Evolutionary conservation across 352 stramenopile species (phyloP).

Genomic region (Pythium monospermum): DNA sequence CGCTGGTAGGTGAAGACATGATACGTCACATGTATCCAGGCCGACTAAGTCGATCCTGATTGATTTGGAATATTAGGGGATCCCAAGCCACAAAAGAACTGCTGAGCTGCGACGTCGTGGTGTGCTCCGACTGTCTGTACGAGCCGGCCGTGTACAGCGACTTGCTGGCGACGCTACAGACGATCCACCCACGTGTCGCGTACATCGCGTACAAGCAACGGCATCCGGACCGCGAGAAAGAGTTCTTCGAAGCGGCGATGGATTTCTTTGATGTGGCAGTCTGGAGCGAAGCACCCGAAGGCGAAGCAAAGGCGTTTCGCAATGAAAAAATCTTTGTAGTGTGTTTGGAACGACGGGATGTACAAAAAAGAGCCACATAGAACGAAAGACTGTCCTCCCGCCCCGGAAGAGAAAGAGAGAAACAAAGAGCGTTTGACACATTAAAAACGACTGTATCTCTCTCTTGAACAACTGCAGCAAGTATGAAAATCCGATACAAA

Average conservation of each 20-base stretch:
- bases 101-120: conserved; percentile 23
- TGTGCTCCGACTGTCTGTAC: conserved; percentile 72
- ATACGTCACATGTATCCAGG: too few relatives aligned
- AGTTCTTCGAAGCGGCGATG: conserved; percentile 36
- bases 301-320: conserved; percentile 22
- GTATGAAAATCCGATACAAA: too few relatives aligned
- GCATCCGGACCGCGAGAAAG: conserved; percentile 36
- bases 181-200: conserved; percentile 23
- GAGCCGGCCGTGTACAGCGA: conserved; percentile 35
- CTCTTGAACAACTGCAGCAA: background rate
- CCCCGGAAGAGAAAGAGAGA: too few relatives aligned
- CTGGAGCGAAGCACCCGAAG: conserved; percentile 19
- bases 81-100: background rate
- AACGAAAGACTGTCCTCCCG: too few relatives aligned
- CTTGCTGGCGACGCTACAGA: conserved; percentile 37
- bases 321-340: conserved; percentile 49
- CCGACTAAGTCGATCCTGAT: background rate
- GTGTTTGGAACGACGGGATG: too few relatives aligned
- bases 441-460: too few relatives aligned
- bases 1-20: conserved; percentile 45
- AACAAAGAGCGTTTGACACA: too few relatives aligned
- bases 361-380: too few relatives aligned
- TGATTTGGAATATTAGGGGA: conserved; percentile 5
- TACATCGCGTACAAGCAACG: conserved; percentile 73
- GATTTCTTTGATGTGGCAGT: conserved; percentile 37